Base-by-base conservation (phyloP, 169 alveolate genomes). In the Perkinsus marinus region DNA sequence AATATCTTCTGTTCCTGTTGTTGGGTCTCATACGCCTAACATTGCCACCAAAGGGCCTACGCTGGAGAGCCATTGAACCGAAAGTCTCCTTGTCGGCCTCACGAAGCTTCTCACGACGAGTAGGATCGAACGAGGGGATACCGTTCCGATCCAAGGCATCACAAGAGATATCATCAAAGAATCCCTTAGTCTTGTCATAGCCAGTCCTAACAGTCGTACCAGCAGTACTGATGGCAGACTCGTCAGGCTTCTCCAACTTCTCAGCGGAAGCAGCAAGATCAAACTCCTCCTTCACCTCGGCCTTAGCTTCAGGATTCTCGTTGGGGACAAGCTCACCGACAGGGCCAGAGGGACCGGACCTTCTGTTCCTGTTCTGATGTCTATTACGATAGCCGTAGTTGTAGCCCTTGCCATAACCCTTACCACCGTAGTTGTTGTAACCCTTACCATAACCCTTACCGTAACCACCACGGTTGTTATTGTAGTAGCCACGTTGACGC, bases 151-250 rank as follows among this genome's bases (percentile, higher is more conserved):
- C 93, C 47, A 92, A 68, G 34, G 94, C 93, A 79, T 92, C 94
- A 68, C 94, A 92, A 37, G 93, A 90, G 68, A 92, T 92, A 0
- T 69, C 79, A 68, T 92, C 94, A 91, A 92, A 92, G 68, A 92
- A 92, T 0, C 92, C 89, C 68, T 39, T 89, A 43, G 91, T 68
- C 92, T 92, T 92, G 91, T 92, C 92, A 41, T 92, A 92, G 39
- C 92, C 90, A 39, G 47, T 79, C 91, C 89, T 79, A 39, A 22
- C 46, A 16, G 79, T 57, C 36, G 79, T 57, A 16, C 79, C 79
- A 57, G 79, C 79, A 57, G 79, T 57, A 30, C 30, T 6, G 79
- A 57, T 16, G 79, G 79, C 22, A 30, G 37, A 13, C 79, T 57
- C 79, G 34, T 57, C 79, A 16, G 79, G 79, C 79, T 57, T 57